Conservation (phyloP, 2,329 filamentous ascomycete genomes). For the Paraphoma chrysanthemicola region DNA sequence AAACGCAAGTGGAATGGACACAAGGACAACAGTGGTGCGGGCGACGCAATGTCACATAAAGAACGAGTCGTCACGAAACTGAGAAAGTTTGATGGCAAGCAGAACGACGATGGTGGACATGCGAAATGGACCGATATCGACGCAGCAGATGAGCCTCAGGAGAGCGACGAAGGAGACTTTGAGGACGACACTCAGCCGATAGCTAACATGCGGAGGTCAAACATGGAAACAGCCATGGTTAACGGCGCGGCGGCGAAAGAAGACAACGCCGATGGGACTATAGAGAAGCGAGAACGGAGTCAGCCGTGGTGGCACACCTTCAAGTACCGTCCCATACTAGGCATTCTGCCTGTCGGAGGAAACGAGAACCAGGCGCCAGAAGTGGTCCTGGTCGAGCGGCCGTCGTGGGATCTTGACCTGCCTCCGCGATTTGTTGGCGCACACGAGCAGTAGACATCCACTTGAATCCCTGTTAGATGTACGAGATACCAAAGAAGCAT, state of each 20-base stretch:
- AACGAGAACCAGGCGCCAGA: constrained; percentile 64
- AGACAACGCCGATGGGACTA: constrained; percentile 16
- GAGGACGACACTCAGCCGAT: constrained; percentile 43
- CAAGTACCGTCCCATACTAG: constrained; percentile 94
- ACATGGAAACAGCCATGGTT: constrained; percentile 23
- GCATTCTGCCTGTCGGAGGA: constrained; percentile 65
- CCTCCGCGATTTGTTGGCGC: constrained; percentile 66
- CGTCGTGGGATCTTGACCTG: constrained; percentile 81
- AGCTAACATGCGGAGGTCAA: constrained; percentile 31
- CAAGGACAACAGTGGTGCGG: constrained; percentile 60
- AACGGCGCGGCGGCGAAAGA: constrained; percentile 8
- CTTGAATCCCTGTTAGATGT: neutral
- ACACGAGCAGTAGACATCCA: constrained; percentile 36
- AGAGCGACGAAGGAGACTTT: constrained; percentile 16
- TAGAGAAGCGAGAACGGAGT: constrained; percentile 25
- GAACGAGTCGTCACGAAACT: constrained; percentile 56
- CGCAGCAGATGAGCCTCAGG: constrained; percentile 3
- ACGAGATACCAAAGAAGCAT: constrained; percentile 7
- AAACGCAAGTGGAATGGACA: constrained; percentile 38
- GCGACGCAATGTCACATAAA: constrained; percentile 58
- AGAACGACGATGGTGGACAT: constrained; percentile 37
- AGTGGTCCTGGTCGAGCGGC: constrained; percentile 87
- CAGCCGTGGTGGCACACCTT: constrained; percentile 77
- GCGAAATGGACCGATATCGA: constrained; percentile 43
- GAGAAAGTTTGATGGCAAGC: constrained; percentile 54